These are phyloP conservation scores for Papiliotrema flavescens DNA, from an alignment of 1,284 basidiomycete species.

Conservation along the genomic window DNA sequence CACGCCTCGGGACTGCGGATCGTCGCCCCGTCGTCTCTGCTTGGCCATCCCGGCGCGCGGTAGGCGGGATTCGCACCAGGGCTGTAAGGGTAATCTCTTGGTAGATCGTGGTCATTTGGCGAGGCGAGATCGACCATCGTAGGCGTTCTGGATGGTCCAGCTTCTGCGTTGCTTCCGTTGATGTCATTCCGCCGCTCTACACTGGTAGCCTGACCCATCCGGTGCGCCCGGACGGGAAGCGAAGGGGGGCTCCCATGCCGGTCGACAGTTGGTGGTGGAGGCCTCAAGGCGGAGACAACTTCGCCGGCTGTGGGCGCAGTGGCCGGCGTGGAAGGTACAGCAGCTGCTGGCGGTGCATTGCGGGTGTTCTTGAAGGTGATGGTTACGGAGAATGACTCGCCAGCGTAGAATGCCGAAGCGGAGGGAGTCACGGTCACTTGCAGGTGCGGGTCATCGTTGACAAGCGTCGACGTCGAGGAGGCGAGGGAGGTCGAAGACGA, in stretches of 20 bases:
- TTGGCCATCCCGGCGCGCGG: slow-evolving; percentile 28
- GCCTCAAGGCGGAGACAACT: neutral
- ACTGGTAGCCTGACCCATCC: slow-evolving; percentile 15
- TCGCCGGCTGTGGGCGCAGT: neutral
- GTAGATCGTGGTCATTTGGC: too few species aligned
- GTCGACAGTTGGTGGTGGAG: neutral
- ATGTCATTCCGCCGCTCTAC: neutral
- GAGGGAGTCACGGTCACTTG: slow-evolving; percentile 60
- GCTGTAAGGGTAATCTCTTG: slow-evolving; percentile 17
- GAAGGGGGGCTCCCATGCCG: neutral
- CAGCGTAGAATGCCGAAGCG: slow-evolving; percentile 87
- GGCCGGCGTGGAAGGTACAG: neutral
- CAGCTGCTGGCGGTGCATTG: neutral
- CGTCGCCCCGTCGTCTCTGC: slow-evolving; percentile 5
- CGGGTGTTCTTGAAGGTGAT: slow-evolving; percentile 84
- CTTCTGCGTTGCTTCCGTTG: slow-evolving; percentile 19
- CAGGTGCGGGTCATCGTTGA: slow-evolving; percentile 33
- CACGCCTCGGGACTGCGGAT: slow-evolving; percentile 33
- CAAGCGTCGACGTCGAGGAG: slow-evolving; percentile 4
- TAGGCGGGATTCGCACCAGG: slow-evolving; percentile 27
- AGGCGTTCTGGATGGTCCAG: slow-evolving; percentile 22
- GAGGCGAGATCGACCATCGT: neutral
- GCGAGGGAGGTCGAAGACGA: slow-evolving; percentile 7
- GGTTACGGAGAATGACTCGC: slow-evolving; percentile 76
- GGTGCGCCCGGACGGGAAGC: slow-evolving; percentile 8